These are phyloP conservation scores for Penicillium paradoxum DNA, from an alignment of 495 filamentous ascomycete species.

Conservation along the genomic window DNA sequence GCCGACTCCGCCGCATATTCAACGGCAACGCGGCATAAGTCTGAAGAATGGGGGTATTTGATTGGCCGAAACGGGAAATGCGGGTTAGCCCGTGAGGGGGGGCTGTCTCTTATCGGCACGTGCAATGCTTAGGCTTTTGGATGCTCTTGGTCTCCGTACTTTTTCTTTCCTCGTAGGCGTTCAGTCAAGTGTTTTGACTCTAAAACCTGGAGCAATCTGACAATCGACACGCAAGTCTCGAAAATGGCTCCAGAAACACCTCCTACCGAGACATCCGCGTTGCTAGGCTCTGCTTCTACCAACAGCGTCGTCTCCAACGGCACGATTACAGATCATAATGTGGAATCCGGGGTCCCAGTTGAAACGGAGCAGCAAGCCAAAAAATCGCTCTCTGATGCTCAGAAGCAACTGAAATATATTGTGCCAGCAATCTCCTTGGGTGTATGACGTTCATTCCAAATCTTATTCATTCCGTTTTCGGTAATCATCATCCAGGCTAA, in stretches of 20 bases:
- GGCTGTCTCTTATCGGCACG: constrained; percentile 19
- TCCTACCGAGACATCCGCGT: constrained; percentile 39
- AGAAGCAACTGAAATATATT: constrained; percentile 40
- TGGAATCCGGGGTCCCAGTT: constrained; percentile 14
- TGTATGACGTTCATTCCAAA: constrained; percentile 26
- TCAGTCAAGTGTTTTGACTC: constrained; percentile 3
- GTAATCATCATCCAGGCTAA: background rate
- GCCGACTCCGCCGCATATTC: background rate
- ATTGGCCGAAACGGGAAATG: constrained; percentile 4
- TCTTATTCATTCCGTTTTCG: background rate
- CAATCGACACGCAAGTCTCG: background rate
- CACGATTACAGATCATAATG: constrained; percentile 21
- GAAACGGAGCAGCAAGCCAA: constrained; percentile 21
- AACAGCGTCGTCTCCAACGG: constrained; percentile 27
- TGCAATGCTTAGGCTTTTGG: constrained; percentile 1
- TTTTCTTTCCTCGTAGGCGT: background rate
- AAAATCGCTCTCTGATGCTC: constrained; percentile 25
- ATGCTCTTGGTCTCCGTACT: background rate
- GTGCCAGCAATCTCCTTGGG: constrained; percentile 49
- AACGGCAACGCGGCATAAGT: background rate
- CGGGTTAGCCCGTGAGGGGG: constrained; percentile 2
- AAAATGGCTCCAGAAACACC: constrained; percentile 25
- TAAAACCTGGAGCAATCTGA: constrained; percentile 1
- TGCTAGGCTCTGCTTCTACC: constrained; percentile 27
- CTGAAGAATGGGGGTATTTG: background rate